Percentiles rank a stretch among this genome's conserved stretches.
Evolutionary conservation across 768 basidiomycete genomes (phyloP).

Genomic region (Lepiota venenata): DNA sequence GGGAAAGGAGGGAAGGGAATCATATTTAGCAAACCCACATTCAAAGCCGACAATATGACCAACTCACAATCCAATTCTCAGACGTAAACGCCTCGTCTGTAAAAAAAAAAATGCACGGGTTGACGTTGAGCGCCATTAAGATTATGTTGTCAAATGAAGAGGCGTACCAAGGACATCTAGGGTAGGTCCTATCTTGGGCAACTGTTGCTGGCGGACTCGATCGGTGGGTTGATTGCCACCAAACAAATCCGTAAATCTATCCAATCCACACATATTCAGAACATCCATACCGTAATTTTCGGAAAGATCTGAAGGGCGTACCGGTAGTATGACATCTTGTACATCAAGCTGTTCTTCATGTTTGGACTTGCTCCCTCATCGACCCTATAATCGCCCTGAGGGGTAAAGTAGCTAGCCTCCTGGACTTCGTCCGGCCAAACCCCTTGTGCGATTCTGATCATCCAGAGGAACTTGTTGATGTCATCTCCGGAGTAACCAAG

Average conservation of each 20-base stretch:
- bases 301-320: slow-evolving; percentile 24
- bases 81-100: slow-evolving; percentile 98
- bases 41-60: background rate
- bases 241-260: slow-evolving; percentile 84
- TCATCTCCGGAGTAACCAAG: slow-evolving; percentile 98
- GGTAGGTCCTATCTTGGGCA: slow-evolving; percentile 75
- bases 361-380: slow-evolving; percentile 80
- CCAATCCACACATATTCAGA: slow-evolving; percentile 9
- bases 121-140: background rate
- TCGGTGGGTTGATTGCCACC: slow-evolving; percentile 71
- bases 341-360: slow-evolving; percentile 98
- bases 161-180: slow-evolving; percentile 84
- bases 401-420: slow-evolving; percentile 92
- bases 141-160: background rate
- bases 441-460: slow-evolving; percentile 93
- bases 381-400: slow-evolving; percentile 88
- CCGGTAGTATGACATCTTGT: slow-evolving; percentile 99
- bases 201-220: slow-evolving; percentile 82
- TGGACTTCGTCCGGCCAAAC: slow-evolving; percentile 99
- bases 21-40: slow-evolving; percentile 3
- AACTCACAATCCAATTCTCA: slow-evolving; percentile 96
- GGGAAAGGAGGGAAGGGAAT: background rate
- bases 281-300: background rate
- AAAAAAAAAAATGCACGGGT: slow-evolving; percentile 6
- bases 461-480: slow-evolving; percentile 99